A percentile compares a stretch with the other conserved stretches of the same genome.
These are phyloP conservation scores for Platanthera zijinensis DNA, from an alignment of 106 monocot species.

Conservation along the genomic window DNA sequence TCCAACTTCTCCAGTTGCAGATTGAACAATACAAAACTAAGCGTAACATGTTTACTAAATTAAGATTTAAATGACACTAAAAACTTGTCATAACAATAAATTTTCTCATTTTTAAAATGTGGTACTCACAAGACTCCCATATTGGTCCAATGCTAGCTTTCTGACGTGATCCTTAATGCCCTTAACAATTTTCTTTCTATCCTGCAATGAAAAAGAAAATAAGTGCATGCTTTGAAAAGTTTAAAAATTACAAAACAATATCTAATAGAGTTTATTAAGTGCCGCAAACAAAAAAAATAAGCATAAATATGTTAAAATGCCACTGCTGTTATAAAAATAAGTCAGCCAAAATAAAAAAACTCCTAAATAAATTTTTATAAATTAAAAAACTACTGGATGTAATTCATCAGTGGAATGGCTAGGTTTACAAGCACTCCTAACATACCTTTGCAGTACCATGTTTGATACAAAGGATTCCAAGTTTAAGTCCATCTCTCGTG, in stretches of 20 bases:
- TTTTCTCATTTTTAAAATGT: not conserved
- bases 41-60: not conserved
- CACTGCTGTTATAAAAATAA: not conserved
- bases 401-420: not conserved
- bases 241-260: not conserved
- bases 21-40: not conserved
- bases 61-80: constrained; percentile 1
- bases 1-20: not conserved
- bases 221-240: not conserved
- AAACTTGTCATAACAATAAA: not conserved
- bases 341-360: not conserved
- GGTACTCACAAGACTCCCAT: constrained; percentile 73
- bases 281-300: not conserved
- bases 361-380: not conserved
- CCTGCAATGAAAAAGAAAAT: constrained; percentile 35
- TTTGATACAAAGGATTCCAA: constrained; percentile 75
- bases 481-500: constrained; percentile 73
- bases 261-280: not conserved
- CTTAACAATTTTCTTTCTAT: constrained; percentile 94
- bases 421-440: not conserved
- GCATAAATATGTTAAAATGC: constrained; percentile 1
- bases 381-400: not conserved
- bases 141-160: constrained; percentile 64
- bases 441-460: constrained; percentile 82
- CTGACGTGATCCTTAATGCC: constrained; percentile 66